Base-by-base conservation (phyloP, 345 rosid species). In the Pugionium dolabratum region DNA sequence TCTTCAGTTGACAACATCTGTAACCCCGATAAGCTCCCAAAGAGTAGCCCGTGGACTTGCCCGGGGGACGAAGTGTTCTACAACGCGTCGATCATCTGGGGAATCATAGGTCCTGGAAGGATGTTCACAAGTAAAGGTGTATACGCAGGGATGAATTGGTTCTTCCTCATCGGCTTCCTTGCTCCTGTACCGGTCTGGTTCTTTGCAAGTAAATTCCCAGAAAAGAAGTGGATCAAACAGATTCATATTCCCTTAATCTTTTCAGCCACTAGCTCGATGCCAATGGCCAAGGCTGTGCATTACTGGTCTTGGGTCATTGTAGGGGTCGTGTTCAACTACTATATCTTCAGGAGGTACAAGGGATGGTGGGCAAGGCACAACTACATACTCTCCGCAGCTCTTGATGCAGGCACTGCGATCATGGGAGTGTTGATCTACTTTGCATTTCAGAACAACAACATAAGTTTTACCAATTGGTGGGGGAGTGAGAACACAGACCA, bases 61-160 rank as follows among this genome's bases (percentile, higher is more conserved):
- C 91, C 91, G 0, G 73, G 81, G 0, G 83, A 77, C 28, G 79
- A 77, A 7, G 82, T 87, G 6, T 92, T 92, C 80, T 89, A 87
- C 86, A 72, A 67, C 29, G 95, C 95, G 2, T 92, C 96, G 1
- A 84, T 89, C 79, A 84, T 85, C 25, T 92, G 92, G 98, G 98
- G 98, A 61, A 75, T 91, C 4, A 78, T 91, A 0, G 91, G 95
- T 9, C 95, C 92, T 0, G 75, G 65, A 47, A 77, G 89, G 54
- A 85, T 92, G 90, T 89, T 92, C 71, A 76, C 89, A 25, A 79
- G 60, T 2, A 6, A 48, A 0, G 92, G 98, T 5, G 49, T 85
- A 34, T 89, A 91, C 73, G 73, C 82, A 0, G 67, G 76, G 42
- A 37, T 84, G 80, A 87, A 86, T 64, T 92, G 91, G 92, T 85